Evolutionary conservation across 768 basidiomycete species (phyloP).

Genomic region (Rhodocollybia butyracea): DNA sequence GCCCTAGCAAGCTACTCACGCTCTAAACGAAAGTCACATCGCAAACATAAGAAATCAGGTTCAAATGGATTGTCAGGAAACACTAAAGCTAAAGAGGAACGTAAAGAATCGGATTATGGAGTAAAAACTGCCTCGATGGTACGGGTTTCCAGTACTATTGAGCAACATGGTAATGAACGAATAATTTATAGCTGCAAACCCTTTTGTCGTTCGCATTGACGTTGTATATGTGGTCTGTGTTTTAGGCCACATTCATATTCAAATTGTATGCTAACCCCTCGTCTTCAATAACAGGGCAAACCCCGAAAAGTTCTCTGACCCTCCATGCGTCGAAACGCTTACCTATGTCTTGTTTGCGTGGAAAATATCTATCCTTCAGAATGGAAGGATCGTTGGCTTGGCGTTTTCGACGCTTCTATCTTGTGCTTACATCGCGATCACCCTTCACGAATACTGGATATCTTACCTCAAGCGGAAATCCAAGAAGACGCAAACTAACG

Average conservation of each 20-base stretch:
- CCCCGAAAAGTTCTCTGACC: slow-evolving; percentile 24
- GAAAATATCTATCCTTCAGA: slow-evolving; percentile 25
- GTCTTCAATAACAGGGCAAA: slow-evolving; percentile 22
- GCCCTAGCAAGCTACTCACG: slow-evolving; percentile 40
- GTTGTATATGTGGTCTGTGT: slow-evolving; percentile 32
- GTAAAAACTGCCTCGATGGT: slow-evolving; percentile 36
- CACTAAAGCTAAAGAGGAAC: background rate
- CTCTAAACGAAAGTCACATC: slow-evolving; percentile 25
- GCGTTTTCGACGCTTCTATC: slow-evolving; percentile 28
- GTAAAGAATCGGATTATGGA: slow-evolving; percentile 22
- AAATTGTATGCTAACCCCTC: background rate
- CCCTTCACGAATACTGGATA: slow-evolving; percentile 28
- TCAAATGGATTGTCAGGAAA: slow-evolving; percentile 6
- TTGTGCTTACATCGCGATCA: slow-evolving; percentile 26
- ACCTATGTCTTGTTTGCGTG: slow-evolving; percentile 33
- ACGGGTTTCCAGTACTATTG: background rate
- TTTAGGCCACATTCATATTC: background rate
- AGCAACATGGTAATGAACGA: background rate
- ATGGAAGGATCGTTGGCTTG: slow-evolving; percentile 29
- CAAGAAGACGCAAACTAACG: background rate
- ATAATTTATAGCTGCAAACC: slow-evolving; percentile 24
- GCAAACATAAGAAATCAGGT: slow-evolving; percentile 3
- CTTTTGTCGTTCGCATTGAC: slow-evolving; percentile 36
- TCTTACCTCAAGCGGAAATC: slow-evolving; percentile 23
- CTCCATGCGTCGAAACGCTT: slow-evolving; percentile 26